These are phyloP conservation scores for Ophiostoma ips DNA, from an alignment of 2,329 filamentous ascomycete species.

Conservation along the genomic window DNA sequence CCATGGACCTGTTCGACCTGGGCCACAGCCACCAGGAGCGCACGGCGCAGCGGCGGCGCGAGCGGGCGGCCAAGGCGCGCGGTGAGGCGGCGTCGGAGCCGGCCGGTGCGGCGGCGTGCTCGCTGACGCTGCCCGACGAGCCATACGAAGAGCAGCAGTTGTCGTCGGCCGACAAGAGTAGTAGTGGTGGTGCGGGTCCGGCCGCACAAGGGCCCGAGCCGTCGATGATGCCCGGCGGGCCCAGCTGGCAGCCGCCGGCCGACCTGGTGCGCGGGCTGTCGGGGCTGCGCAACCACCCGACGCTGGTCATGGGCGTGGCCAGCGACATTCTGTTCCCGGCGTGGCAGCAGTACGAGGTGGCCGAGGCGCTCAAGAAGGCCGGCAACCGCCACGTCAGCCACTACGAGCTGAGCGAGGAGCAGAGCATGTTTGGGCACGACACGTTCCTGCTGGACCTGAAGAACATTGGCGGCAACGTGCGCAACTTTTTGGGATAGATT, in stretches of 20 bases:
- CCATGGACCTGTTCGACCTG: constrained; percentile 96
- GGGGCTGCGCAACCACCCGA: constrained; percentile 59
- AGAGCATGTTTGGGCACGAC: constrained; percentile 91
- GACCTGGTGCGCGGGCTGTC: constrained; percentile 69
- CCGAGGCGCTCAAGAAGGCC: constrained; percentile 59
- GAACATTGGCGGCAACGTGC: constrained; percentile 75
- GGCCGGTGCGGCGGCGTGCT: constrained; percentile 36
- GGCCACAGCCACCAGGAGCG: constrained; percentile 55
- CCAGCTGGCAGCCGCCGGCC: constrained; percentile 46
- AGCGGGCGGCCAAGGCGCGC: constrained; percentile 25
- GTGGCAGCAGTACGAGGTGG: constrained; percentile 94
- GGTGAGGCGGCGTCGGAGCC: neutral
- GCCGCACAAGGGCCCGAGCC: neutral
- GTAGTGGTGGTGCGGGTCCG: no score
- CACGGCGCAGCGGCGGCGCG: constrained; percentile 46
- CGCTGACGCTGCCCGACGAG: constrained; percentile 63
- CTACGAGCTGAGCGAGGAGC: constrained; percentile 83
- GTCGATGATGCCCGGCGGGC: constrained; percentile 3
- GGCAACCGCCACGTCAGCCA: constrained; percentile 77
- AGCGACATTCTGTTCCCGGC: constrained; percentile 95
- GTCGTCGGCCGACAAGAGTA: constrained; percentile 19
- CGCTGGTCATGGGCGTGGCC: constrained; percentile 82
- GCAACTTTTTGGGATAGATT: constrained; percentile 55
- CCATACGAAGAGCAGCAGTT: constrained; percentile 73
- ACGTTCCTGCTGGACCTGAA: constrained; percentile 88